Evolutionary conservation across 345 rosid species (phyloP), one percentile per base, ranked within the genome.

Genomic region (Jatropha curcas): DNA sequence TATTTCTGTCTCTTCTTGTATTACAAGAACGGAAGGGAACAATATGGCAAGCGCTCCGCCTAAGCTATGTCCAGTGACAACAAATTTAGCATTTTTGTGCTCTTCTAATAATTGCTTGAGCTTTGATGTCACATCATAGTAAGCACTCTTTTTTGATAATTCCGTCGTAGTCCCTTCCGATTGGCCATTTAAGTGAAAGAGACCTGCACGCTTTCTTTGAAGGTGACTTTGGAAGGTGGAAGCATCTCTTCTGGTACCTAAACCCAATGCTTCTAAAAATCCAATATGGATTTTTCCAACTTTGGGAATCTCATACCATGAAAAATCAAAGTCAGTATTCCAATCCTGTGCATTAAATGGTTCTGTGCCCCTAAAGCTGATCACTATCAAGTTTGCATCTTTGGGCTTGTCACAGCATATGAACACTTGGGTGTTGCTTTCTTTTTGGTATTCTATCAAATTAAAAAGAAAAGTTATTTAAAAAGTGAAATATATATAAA

Each of bases 341-440:
- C 95, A 90, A 70, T 92, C 93, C 35, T 88, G 84, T 7, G 92
- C 97, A 81, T 90, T 92, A 77, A 92, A 94, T 24, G 92, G 93
- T 55, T 90, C 93, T 4, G 93, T 94, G 34, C 98, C 97, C 80
- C 95, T 86, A 73, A 90, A 94, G 88, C 91, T 81, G 65, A 94
- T 76, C 43, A 92, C 34, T 63, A 94, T 87, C 86, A 92, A 72
- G 75, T 79, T 87, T 64, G 98, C 97, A 85, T 94, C 95, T 72
- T 78, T 75, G 28, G 82, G 88, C 84, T 89, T 92, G 89, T 89
- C 97, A 0, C 86, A 84, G 1, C 86, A 68, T 61, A 94, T 74
- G 80, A 87, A 92, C 46, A 86, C 90, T 78, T 94, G 97, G 62
- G 95, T 92, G 6, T 92, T 81, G 84, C 67, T 73, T 84, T 87